Conservation (phyloP, 305 asterid genomes). For the Euphrasia arctica region DNA sequence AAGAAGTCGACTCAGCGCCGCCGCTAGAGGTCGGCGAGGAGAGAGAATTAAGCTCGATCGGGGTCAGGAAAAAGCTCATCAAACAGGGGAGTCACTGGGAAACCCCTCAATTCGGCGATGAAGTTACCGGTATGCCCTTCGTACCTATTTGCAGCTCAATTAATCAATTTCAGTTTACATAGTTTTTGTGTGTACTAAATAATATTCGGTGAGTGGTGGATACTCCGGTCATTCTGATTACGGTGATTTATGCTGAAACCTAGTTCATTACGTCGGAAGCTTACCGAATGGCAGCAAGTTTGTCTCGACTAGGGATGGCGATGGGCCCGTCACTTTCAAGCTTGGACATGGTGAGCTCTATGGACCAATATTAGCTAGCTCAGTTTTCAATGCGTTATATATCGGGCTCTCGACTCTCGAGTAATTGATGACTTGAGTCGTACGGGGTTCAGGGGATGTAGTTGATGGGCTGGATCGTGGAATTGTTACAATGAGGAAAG, state of each 20-base stretch:
- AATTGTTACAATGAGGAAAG: conserved; percentile 66
- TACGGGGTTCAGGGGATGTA: conserved; percentile 34
- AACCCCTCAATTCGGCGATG: conserved; percentile 59
- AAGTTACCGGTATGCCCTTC: conserved; percentile 43
- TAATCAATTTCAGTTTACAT: too few relatives aligned
- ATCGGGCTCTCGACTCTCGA: neutral
- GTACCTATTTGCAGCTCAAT: neutral
- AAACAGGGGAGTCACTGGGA: conserved; percentile 54
- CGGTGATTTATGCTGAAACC: conserved; percentile 31
- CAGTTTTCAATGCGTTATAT: neutral
- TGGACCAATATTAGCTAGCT: neutral
- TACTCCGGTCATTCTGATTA: conserved; percentile 6
- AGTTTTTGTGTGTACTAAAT: too few relatives aligned
- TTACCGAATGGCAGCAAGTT: conserved; percentile 49
- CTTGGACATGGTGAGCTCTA: conserved; percentile 55
- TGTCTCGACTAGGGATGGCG: conserved; percentile 46
- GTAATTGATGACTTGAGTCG: too few relatives aligned
- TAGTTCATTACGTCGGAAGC: conserved; percentile 63
- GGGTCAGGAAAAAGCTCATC: conserved; percentile 64
- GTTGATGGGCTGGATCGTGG: conserved; percentile 52
- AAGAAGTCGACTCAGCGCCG: conserved; percentile 73
- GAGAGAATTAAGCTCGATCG: conserved; percentile 49
- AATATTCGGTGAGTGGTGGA: neutral
- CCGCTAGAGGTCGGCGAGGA: conserved; percentile 60
- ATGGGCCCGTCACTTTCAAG: conserved; percentile 45